These are phyloP conservation scores for Lipomyces yamadae DNA, from an alignment of 805 yeast species.

Conservation along the genomic window DNA sequence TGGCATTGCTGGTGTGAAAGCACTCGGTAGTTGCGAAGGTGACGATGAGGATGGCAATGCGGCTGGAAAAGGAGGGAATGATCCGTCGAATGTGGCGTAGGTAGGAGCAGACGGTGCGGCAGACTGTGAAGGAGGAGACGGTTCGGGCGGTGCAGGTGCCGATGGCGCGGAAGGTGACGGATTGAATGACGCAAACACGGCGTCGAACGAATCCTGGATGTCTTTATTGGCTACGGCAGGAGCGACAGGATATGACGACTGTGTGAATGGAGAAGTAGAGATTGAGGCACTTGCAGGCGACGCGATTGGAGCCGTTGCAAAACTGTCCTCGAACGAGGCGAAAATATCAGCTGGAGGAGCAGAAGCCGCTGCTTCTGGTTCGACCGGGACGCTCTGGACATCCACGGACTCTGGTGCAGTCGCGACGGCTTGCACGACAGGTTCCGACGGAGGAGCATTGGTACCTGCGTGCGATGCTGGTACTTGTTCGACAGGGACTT, in stretches of 20 bases:
- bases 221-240: conserved; percentile 5
- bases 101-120: neutral
- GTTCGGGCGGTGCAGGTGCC: conserved; percentile 15
- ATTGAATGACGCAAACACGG: conserved; percentile 51
- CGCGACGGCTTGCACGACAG: conserved; percentile 8
- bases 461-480: neutral
- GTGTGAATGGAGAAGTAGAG: conserved; percentile 55
- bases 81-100: conserved; percentile 6
- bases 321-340: conserved; percentile 23
- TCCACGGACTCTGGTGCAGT: conserved; percentile 15
- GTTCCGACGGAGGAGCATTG: conserved; percentile 2
- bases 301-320: conserved; percentile 29
- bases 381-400: conserved; percentile 25
- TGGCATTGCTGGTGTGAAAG: conserved; percentile 23
- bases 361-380: conserved; percentile 37
- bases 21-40: neutral
- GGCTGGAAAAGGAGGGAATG: conserved; percentile 15
- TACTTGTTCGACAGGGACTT: no score
- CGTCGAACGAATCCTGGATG: conserved; percentile 42
- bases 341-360: conserved; percentile 39
- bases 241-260: conserved; percentile 53
- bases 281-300: conserved; percentile 53
- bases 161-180: conserved; percentile 15
- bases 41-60: conserved; percentile 24
- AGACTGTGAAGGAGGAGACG: neutral